Evolutionary conservation across 345 rosid species (phyloP), one percentile per base, ranked within the genome.

Genomic region (Rubroshorea leprosula): DNA sequence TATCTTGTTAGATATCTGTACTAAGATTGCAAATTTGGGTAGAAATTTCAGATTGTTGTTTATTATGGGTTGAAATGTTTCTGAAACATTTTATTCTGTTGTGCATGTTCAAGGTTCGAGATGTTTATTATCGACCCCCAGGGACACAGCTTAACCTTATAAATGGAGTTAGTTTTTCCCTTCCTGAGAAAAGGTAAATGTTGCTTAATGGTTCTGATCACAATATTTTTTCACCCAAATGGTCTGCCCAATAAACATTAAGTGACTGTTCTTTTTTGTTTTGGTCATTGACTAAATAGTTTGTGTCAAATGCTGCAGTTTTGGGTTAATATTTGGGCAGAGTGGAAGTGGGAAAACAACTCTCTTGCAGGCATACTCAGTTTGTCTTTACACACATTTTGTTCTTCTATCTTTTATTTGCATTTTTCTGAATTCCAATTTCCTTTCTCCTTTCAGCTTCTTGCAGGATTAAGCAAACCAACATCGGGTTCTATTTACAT

Each of bases 341-440:
- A 92, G 98, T 69, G 96, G 98, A 70, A 89, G 93, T 41, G 98
- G 98, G 23, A 92, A 92, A 76, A 92, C 95, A 64, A 92, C 98
- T 23, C 87, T 89, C 22, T 72, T 92, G 74, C 96, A 89, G 95
- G 96, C 89, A 35, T 38, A 16, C 10, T 19, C 1, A 18, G n/a
- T 35, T 21, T 57, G 49, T 20, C 12, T 62, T 4, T 20, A 11
- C 21, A 50, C 31, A 16, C 52, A 29, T 68, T 65, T 20, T 56
- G 21, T 53, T 29, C 51, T 41, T 1, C 22, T 19, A 27, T 57
- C 31, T 48, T 10, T 26, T 55, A 22, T 24, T 20, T 19, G 44
- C 23, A 38, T 39, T 31, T 61, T 52, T 24, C 66, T 27, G 24
- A 45, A 2, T 13, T 35, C 12, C 12, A 6, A 35, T 35, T 39